Conservation (phyloP, 495 filamentous ascomycete genomes). For the Aspergillus sclerotiicarbonarius region DNA sequence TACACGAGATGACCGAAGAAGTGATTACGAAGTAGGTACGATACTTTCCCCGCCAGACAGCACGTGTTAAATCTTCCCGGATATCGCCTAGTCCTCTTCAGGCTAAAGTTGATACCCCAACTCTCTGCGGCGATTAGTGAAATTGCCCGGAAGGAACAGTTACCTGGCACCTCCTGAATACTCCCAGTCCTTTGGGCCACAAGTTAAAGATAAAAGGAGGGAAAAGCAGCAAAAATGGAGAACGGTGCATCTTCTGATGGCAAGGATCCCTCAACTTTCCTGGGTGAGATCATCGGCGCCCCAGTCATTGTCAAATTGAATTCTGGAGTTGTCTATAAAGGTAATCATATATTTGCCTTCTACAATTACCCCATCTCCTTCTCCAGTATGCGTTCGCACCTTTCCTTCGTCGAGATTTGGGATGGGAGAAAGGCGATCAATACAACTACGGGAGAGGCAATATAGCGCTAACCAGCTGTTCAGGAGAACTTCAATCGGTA, state of each 20-base stretch:
- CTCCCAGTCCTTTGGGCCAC: background rate
- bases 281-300: constrained; percentile 88
- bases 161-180: background rate
- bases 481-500: constrained; percentile 91
- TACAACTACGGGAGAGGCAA: background rate
- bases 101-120: background rate
- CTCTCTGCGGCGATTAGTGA: background rate
- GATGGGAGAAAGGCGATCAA: background rate
- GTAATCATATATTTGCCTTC: constrained; percentile 38
- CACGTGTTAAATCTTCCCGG: background rate
- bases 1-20: no score
- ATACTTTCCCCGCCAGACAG: background rate
- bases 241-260: constrained; percentile 66
- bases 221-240: constrained; percentile 56
- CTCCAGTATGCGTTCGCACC: background rate
- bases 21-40: background rate
- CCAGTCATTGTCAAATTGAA: constrained; percentile 94
- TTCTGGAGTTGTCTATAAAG: constrained; percentile 93
- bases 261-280: constrained; percentile 86
- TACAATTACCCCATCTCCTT: background rate
- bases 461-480: constrained; percentile 8
- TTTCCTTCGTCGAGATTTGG: background rate
- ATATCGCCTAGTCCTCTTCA: background rate
- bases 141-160: background rate
- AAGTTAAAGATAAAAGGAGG: background rate